phyloP scores from a whole-genome alignment of 495 filamentous ascomycete genomes.

The Cetradonia linearis region DNA sequence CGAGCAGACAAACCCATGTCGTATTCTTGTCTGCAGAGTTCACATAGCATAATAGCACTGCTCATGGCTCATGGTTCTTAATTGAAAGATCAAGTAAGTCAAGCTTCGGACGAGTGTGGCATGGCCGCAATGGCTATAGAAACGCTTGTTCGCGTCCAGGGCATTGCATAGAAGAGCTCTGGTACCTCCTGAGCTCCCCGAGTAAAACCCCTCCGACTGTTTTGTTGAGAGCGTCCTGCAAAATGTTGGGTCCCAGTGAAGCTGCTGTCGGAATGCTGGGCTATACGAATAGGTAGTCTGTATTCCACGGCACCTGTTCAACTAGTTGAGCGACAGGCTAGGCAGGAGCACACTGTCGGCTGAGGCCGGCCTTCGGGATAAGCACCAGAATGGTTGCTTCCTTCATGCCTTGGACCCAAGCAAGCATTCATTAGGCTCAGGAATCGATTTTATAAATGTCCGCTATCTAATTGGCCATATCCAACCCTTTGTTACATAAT shows the following conservation, averaged over 20 bases:
- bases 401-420: background rate
- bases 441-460: background rate
- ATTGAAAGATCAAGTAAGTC: background rate
- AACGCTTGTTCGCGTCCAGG: background rate
- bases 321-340: background rate
- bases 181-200: background rate
- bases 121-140: background rate
- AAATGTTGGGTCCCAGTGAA: background rate
- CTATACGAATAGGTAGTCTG: too few species aligned
- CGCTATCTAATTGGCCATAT: background rate
- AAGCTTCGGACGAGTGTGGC: background rate
- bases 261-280: background rate
- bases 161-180: background rate
- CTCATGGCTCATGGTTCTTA: background rate
- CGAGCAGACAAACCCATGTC: too few species aligned
- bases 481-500: constrained; percentile 2
- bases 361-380: too few species aligned
- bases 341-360: background rate
- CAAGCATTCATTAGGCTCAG: background rate
- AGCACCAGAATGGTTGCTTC: too few species aligned
- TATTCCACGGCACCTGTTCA: background rate
- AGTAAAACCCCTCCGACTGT: too few species aligned
- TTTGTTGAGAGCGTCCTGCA: too few species aligned
- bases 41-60: background rate
- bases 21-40: background rate